A percentile compares a stretch with the other conserved stretches of the same genome.
Evolutionary conservation across 2,329 filamentous ascomycete genomes (phyloP).

Genomic region (Amauroascus verrucosus): DNA sequence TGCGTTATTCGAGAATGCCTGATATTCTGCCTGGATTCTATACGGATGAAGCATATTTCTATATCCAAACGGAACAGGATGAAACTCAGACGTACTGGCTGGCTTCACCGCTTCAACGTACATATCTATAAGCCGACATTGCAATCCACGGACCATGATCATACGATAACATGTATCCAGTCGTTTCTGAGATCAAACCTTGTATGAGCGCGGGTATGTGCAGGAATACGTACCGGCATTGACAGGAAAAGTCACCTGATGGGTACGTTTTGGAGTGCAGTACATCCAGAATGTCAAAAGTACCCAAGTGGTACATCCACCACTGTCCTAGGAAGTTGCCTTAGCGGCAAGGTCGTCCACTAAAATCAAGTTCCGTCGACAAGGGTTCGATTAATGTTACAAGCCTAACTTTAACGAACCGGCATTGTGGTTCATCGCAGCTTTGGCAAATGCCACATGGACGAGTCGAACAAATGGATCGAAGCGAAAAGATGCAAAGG

Average conservation of each 20-base stretch:
- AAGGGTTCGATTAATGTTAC: not conserved
- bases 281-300: not conserved
- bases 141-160: not conserved
- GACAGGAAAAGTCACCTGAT: not conserved
- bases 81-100: not conserved
- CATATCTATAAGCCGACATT: not conserved
- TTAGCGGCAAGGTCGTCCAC: slow-evolving; percentile 6
- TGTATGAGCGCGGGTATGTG: slow-evolving; percentile 4
- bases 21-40: not conserved
- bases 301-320: not conserved
- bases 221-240: not conserved
- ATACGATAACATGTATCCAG: not conserved
- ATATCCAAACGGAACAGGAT: not conserved
- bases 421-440: slow-evolving; percentile 3
- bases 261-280: not conserved
- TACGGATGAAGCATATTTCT: not conserved
- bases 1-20: not conserved
- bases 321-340: not conserved
- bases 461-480: slow-evolving; percentile 4
- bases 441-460: slow-evolving; percentile 7
- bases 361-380: not conserved
- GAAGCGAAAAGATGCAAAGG: not conserved
- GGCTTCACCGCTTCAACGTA: slow-evolving; percentile 1
- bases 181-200: slow-evolving; percentile 1
- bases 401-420: not conserved